Percentiles rank a stretch among this genome's conserved stretches.
These are phyloP conservation scores for Penicillium tannophilum DNA, from an alignment of 495 filamentous ascomycete genomes.

Conservation along the genomic window DNA sequence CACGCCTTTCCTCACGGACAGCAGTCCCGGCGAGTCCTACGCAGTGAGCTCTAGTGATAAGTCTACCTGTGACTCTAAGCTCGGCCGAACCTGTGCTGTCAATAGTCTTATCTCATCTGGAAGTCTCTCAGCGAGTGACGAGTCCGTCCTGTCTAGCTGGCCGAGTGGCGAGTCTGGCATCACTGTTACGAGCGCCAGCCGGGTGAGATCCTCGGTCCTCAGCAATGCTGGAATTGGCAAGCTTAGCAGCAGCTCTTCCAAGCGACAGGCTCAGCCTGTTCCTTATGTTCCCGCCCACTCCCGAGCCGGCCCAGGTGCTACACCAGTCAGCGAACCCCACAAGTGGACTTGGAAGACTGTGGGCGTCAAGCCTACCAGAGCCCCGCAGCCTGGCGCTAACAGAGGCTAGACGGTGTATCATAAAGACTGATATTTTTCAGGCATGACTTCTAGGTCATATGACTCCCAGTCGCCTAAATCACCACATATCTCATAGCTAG, in stretches of 20 bases:
- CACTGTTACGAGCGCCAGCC: conserved; percentile 20
- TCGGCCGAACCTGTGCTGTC: too few relatives aligned
- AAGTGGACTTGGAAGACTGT: conserved; percentile 22
- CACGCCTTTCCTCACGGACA: too few relatives aligned
- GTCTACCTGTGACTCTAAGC: neutral
- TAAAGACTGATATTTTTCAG: too few relatives aligned
- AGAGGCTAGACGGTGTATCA: neutral
- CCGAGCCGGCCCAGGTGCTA: conserved; percentile 20
- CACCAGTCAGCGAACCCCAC: conserved; percentile 6
- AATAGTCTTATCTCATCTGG: conserved; percentile 23
- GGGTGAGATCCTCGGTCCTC: conserved; percentile 29
- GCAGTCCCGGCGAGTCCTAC: too few relatives aligned
- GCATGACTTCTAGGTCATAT: neutral
- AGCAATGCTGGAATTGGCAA: conserved; percentile 35
- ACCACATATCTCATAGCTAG: too few relatives aligned
- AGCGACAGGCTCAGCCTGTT: conserved; percentile 8
- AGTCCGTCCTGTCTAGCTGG: conserved; percentile 28
- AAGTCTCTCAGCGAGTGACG: conserved; percentile 23
- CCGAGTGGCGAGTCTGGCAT: conserved; percentile 25
- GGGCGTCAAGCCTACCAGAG: conserved; percentile 16
- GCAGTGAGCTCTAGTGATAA: conserved; percentile 16
- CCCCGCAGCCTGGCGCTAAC: neutral
- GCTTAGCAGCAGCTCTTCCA: conserved; percentile 21
- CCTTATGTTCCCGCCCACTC: conserved; percentile 13
- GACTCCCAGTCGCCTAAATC: neutral